Evolutionary conservation across 352 stramenopile genomes (phyloP).

Genomic region (Phytopythium chamaehyphon): DNA sequence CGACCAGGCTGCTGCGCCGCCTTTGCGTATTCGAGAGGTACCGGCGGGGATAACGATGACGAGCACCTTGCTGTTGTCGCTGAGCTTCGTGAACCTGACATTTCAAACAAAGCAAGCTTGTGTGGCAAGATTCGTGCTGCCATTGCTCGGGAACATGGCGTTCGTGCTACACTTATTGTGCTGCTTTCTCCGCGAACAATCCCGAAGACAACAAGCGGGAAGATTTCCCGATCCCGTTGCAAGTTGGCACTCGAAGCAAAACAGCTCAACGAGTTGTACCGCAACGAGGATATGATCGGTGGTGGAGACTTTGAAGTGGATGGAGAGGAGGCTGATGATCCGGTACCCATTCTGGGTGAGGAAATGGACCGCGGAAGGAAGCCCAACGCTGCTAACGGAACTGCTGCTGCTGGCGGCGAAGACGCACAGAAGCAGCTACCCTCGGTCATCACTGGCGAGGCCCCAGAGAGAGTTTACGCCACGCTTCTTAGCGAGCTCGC

Average conservation of each 20-base stretch:
- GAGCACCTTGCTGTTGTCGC: slow-evolving; percentile 74
- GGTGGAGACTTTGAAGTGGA: slow-evolving; percentile 36
- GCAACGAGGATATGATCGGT: slow-evolving; percentile 76
- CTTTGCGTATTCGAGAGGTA: slow-evolving; percentile 74
- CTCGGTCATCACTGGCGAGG: slow-evolving; percentile 45
- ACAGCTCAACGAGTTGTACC: slow-evolving; percentile 61
- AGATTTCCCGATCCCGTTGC: slow-evolving; percentile 94
- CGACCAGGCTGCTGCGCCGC: slow-evolving; percentile 95
- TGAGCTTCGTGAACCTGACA: slow-evolving; percentile 64
- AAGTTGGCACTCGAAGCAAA: slow-evolving; percentile 63
- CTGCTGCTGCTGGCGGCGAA: slow-evolving; percentile 6
- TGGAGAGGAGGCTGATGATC: slow-evolving; percentile 19
- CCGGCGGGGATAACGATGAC: slow-evolving; percentile 36
- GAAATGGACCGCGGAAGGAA: slow-evolving; percentile 19
- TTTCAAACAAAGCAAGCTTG: slow-evolving; percentile 71
- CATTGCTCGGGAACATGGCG: slow-evolving; percentile 79
- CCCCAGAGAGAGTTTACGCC: slow-evolving; percentile 44
- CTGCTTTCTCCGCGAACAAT: slow-evolving; percentile 91
- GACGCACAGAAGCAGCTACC: slow-evolving; percentile 27
- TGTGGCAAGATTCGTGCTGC: slow-evolving; percentile 62
- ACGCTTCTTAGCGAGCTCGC: slow-evolving; percentile 63
- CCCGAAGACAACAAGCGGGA: slow-evolving; percentile 98
- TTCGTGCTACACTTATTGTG: slow-evolving; percentile 88
- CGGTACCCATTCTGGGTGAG: slow-evolving; percentile 17
- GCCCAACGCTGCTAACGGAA: not conserved